Base-by-base conservation (phyloP, 768 basidiomycete genomes). In the Panellus pusillus region DNA sequence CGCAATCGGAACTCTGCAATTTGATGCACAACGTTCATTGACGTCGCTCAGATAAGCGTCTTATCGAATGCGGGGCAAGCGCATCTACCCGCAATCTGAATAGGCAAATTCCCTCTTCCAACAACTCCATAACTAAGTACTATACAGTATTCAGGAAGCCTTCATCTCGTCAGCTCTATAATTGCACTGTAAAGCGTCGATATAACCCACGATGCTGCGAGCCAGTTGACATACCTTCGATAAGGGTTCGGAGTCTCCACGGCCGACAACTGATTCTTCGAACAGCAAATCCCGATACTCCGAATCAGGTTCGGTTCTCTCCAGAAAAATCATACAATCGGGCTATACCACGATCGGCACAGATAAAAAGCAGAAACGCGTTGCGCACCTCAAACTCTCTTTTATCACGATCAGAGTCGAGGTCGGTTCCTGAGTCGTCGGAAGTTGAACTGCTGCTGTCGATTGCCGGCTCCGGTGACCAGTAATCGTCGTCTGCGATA, bases 381-480 rank as follows among this genome's bases (percentile, higher is more conserved):
- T 11, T 29, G 24, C 55, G 14, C 14, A 58, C 49, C 2, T 38
- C 36, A 14, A 39, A 15, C 31, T 58, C 45, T 8, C 12, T 24
- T 14, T 50, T 47, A 6, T 19, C 43, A 31, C 32, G 17, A 3
- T 54, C 44, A n/a, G 47, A 40, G 4, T 47, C 47, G n/a, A 36
- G 47, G 15, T 55, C 58, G 17, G 24, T 46, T 18, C 43, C 49
- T 44, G 50, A 55, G n/a, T 60, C 58, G n/a, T 55, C 53, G 35
- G 53, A 54, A 28, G 41, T 48, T 19, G 49, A 50, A 27, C 28
- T 39, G 14, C 31, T 40, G 31, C 37, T 53, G 36, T 40, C 42
- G 1, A 27, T n/a, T 40, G 54, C 57, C 11, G 18, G 42, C 18
- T 55, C 53, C 4, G 53, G 48, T n/a, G 49, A 59, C 53, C 53